These are phyloP conservation scores for Myxozyma kluyveri DNA, from an alignment of 805 yeast species.

Conservation along the genomic window DNA sequence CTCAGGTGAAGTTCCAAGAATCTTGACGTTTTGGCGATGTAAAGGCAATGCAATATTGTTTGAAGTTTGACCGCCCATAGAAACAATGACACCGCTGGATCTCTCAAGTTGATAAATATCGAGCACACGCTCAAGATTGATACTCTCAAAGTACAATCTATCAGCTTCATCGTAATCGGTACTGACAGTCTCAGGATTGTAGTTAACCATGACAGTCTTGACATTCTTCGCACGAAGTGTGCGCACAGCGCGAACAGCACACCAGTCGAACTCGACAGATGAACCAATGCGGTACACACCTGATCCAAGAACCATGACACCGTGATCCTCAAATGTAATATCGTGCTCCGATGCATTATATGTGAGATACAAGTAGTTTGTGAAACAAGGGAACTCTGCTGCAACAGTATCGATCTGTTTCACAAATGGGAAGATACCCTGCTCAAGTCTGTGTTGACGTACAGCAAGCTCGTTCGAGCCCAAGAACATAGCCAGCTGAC, in stretches of 20 bases:
- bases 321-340: slow-evolving; percentile 83
- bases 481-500: slow-evolving; percentile 88
- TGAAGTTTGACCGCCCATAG: slow-evolving; percentile 99
- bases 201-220: slow-evolving; percentile 95
- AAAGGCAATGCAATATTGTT: slow-evolving; percentile 91
- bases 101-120: slow-evolving; percentile 92
- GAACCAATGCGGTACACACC: slow-evolving; percentile 99
- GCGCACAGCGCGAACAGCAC: slow-evolving; percentile 96
- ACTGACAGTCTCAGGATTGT: slow-evolving; percentile 98
- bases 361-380: slow-evolving; percentile 92
- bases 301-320: slow-evolving; percentile 93
- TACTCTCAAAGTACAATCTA: slow-evolving; percentile 91
- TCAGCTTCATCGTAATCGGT: slow-evolving; percentile 99
- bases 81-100: slow-evolving; percentile 86
- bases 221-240: slow-evolving; percentile 80
- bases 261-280: slow-evolving; percentile 98
- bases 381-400: slow-evolving; percentile 96
- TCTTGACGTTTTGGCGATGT: slow-evolving; percentile 91
- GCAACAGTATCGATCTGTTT: slow-evolving; percentile 98
- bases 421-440: slow-evolving; percentile 84
- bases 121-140: slow-evolving; percentile 87
- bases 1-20: slow-evolving; percentile 95
- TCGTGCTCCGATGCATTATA: slow-evolving; percentile 90
- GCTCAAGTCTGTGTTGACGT: slow-evolving; percentile 81
- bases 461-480: slow-evolving; percentile 90